Conservation (phyloP, 345 rosid species). For the Erucastrum elatum region DNA sequence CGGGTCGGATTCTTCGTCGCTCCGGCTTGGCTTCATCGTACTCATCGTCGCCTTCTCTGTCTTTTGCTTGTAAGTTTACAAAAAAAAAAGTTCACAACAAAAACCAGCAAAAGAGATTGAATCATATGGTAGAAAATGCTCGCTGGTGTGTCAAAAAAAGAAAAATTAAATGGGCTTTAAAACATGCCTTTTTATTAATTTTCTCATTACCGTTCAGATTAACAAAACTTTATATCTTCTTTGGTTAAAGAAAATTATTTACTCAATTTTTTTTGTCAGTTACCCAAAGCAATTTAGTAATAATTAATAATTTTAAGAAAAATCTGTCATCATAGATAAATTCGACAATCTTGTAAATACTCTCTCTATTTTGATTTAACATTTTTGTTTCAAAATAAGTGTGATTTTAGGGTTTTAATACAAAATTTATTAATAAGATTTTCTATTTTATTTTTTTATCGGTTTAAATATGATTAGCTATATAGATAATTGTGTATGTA, state of each 20-base stretch:
- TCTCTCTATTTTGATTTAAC: too few relatives aligned
- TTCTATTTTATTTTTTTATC: too few relatives aligned
- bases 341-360: too few relatives aligned
- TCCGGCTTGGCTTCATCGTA: conserved; percentile 70
- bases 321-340: too few relatives aligned
- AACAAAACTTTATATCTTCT: background rate
- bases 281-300: background rate
- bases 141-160: background rate
- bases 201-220: background rate
- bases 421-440: too few relatives aligned
- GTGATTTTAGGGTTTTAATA: too few relatives aligned
- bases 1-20: conserved; percentile 66
- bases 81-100: background rate
- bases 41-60: conserved; percentile 24
- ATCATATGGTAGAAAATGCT: background rate
- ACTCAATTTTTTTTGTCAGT: background rate
- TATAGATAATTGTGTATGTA: too few relatives aligned
- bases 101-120: background rate
- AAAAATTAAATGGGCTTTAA: background rate
- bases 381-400: too few relatives aligned
- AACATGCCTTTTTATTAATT: conserved; percentile 1
- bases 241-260: too few relatives aligned
- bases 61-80: conserved; percentile 2
- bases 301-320: background rate
- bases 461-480: too few relatives aligned